Evolutionary conservation across 345 rosid species (phyloP).

Genomic region (Hevea brasiliensis): DNA sequence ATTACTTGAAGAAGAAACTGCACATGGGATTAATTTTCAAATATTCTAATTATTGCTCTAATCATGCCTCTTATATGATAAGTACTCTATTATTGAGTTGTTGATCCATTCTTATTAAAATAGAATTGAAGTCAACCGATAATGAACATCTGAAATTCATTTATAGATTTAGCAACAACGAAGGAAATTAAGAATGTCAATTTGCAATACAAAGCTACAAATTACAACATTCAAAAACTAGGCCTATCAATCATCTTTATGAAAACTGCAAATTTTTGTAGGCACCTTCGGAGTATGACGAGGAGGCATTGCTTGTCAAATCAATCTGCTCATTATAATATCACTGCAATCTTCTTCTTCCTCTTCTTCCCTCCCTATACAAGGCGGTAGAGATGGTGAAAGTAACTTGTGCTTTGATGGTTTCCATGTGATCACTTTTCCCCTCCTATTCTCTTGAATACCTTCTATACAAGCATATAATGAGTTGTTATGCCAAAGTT

Average conservation of each 20-base stretch:
- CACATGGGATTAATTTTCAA: no score
- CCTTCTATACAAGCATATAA: slow-evolving; percentile 9
- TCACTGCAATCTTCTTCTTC: slow-evolving; percentile 40
- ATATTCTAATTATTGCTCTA: no score
- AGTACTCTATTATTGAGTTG: background rate
- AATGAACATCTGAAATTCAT: no score
- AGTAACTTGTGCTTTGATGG: slow-evolving; percentile 22
- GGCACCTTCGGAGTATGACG: slow-evolving; percentile 39
- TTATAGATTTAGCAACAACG: no score
- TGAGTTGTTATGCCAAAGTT: slow-evolving; percentile 31
- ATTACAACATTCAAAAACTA: no score
- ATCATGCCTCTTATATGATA: no score
- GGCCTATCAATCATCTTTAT: no score
- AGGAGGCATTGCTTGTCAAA: slow-evolving; percentile 47
- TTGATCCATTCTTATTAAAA: no score
- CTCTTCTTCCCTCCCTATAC: slow-evolving; percentile 29
- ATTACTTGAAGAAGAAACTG: background rate
- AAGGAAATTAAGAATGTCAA: no score
- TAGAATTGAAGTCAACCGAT: no score
- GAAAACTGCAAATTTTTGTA: no score
- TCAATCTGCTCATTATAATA: slow-evolving; percentile 58
- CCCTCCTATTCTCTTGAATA: slow-evolving; percentile 19
- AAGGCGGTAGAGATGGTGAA: slow-evolving; percentile 49
- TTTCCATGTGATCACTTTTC: slow-evolving; percentile 11
- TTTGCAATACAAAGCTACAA: no score